These are phyloP conservation scores for Amylocarpus encephaloides DNA, from an alignment of 2,329 filamentous ascomycete species.

Conservation along the genomic window DNA sequence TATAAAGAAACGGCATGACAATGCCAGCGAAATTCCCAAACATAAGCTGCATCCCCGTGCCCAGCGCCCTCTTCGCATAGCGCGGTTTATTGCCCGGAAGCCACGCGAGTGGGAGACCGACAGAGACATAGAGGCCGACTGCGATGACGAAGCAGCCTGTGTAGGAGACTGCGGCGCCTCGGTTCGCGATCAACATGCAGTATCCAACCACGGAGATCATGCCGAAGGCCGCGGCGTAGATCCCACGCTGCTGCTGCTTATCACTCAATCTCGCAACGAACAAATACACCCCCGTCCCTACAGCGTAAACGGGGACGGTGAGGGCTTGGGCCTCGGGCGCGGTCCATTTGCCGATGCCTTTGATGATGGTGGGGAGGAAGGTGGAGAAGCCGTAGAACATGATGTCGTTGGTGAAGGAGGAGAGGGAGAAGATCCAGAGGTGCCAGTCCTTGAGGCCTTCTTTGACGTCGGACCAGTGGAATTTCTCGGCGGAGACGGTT, in stretches of 20 bases:
- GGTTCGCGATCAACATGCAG: not conserved
- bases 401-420: conserved; percentile 55
- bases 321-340: conserved; percentile 56
- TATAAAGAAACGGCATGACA: conserved; percentile 52
- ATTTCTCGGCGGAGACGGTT: conserved; percentile 43
- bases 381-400: conserved; percentile 64
- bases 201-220: conserved; percentile 39
- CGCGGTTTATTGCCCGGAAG: conserved; percentile 50
- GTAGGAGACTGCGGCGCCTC: not conserved
- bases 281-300: conserved; percentile 57
- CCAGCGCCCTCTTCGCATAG: conserved; percentile 55
- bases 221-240: conserved; percentile 48
- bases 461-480: conserved; percentile 51
- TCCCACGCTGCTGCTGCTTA: conserved; percentile 46
- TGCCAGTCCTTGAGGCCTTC: conserved; percentile 57
- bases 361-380: conserved; percentile 64
- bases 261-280: conserved; percentile 52
- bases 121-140: conserved; percentile 16
- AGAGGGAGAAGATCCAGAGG: conserved; percentile 53
- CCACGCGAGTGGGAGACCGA: conserved; percentile 31
- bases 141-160: not conserved
- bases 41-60: conserved; percentile 51
- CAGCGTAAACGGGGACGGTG: conserved; percentile 60
- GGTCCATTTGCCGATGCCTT: conserved; percentile 50
- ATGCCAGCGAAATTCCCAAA: conserved; percentile 55